These are phyloP conservation scores for Hansenula lynferdii DNA, from an alignment of 1,139 yeast species.

Conservation along the genomic window DNA sequence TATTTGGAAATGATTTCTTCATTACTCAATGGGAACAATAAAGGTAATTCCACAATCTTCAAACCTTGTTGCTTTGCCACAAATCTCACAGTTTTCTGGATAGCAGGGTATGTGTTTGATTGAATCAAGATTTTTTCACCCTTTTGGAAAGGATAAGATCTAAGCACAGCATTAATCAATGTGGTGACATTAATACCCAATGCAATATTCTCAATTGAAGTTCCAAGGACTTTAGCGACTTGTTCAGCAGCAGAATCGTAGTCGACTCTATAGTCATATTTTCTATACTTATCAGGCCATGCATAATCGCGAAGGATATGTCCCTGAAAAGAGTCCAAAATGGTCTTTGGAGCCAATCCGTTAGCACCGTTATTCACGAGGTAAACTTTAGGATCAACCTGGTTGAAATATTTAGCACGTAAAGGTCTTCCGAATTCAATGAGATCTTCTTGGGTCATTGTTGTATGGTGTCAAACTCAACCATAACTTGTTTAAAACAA, in stretches of 20 bases:
- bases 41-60: slow-evolving; percentile 37
- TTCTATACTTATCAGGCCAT: slow-evolving; percentile 12
- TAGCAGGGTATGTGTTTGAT: slow-evolving; percentile 54
- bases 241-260: slow-evolving; percentile 6
- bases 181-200: slow-evolving; percentile 47
- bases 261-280: slow-evolving; percentile 6
- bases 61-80: slow-evolving; percentile 39
- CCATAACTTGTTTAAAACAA: neutral
- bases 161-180: slow-evolving; percentile 53
- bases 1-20: slow-evolving; percentile 40
- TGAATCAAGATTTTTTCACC: slow-evolving; percentile 54
- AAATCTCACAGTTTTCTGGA: slow-evolving; percentile 48
- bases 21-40: slow-evolving; percentile 47
- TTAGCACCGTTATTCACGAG: slow-evolving; percentile 11
- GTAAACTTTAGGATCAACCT: slow-evolving; percentile 7
- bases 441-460: slow-evolving; percentile 3
- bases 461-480: too few species aligned
- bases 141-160: slow-evolving; percentile 46
- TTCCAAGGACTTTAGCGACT: slow-evolving; percentile 4
- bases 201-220: slow-evolving; percentile 6
- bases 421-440: slow-evolving; percentile 44
- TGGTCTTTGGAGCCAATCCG: slow-evolving; percentile 8
- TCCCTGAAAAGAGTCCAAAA: slow-evolving; percentile 6
- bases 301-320: slow-evolving; percentile 6
- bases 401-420: slow-evolving; percentile 37